A percentile compares a stretch with the other conserved stretches of the same genome.
Conservation (phyloP, 345 rosid species). For the Eucalyptus marginata region DNA sequence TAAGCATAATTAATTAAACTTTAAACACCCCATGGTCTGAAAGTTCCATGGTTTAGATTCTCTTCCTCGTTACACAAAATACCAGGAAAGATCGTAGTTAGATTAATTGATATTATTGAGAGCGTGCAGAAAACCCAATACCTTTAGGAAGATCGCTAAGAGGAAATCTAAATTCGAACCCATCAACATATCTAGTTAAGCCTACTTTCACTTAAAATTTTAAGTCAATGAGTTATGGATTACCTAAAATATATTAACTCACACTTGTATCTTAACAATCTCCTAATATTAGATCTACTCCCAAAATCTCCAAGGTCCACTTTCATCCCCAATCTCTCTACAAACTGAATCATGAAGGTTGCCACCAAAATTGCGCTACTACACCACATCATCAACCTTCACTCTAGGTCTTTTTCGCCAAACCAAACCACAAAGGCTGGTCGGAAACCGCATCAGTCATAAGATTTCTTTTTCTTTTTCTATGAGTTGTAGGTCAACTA, state of each 20-base stretch:
- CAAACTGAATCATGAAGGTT: neutral
- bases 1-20: no score
- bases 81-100: no score
- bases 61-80: no score
- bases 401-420: neutral
- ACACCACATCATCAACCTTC: neutral
- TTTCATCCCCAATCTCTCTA: neutral
- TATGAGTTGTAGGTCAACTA: neutral
- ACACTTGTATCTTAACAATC: neutral
- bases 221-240: neutral
- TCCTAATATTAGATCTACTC: neutral
- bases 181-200: neutral
- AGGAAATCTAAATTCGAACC: neutral
- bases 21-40: no score
- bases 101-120: no score
- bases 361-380: neutral
- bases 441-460: rapidly evolving
- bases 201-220: no score
- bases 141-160: neutral
- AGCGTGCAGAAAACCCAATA: no score
- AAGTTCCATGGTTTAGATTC: no score
- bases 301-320: neutral
- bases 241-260: neutral
- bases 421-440: neutral
- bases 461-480: no score